These are phyloP conservation scores for Penicillium frequentans DNA, from an alignment of 2,329 filamentous ascomycete genomes.

Conservation along the genomic window DNA sequence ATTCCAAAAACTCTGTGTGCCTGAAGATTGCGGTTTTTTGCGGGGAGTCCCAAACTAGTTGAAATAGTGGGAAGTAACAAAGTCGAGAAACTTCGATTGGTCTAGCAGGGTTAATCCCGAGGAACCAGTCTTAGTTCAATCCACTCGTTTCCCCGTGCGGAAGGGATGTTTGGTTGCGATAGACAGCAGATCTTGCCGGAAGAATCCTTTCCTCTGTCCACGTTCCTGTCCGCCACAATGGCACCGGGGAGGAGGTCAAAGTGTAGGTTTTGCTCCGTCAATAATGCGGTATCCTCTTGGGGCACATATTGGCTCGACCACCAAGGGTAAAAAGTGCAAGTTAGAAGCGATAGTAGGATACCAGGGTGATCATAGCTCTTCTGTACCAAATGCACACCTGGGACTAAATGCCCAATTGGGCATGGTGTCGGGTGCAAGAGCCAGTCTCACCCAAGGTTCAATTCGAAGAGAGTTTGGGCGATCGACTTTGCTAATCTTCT, in stretches of 20 bases:
- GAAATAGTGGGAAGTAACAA: neutral
- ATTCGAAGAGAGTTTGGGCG: neutral
- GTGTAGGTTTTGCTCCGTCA: constrained; percentile 10
- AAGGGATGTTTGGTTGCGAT: constrained; percentile 1
- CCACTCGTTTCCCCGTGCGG: neutral
- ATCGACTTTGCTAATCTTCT: neutral
- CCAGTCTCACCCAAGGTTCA: constrained; percentile 1
- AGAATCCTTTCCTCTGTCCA: constrained; percentile 1
- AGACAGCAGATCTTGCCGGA: constrained; percentile 19
- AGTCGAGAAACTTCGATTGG: constrained; percentile 19
- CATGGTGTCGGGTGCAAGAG: constrained; percentile 9
- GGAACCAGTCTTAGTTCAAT: neutral
- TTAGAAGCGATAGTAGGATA: neutral
- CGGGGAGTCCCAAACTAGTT: neutral
- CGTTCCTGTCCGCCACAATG: constrained; percentile 13
- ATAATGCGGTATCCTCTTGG: neutral
- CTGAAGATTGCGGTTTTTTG: constrained; percentile 6
- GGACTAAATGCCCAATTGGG: constrained; percentile 7
- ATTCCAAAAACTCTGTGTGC: neutral
- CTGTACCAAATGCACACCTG: neutral
- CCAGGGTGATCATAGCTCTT: constrained; percentile 1
- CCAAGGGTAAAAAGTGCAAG: neutral
- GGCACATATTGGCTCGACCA: constrained; percentile 10
- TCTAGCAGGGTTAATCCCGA: constrained; percentile 1
- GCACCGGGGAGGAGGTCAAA: constrained; percentile 7